Evolutionary conservation across 345 rosid genomes (phyloP).

Genomic region (Nasturtium officinale): DNA sequence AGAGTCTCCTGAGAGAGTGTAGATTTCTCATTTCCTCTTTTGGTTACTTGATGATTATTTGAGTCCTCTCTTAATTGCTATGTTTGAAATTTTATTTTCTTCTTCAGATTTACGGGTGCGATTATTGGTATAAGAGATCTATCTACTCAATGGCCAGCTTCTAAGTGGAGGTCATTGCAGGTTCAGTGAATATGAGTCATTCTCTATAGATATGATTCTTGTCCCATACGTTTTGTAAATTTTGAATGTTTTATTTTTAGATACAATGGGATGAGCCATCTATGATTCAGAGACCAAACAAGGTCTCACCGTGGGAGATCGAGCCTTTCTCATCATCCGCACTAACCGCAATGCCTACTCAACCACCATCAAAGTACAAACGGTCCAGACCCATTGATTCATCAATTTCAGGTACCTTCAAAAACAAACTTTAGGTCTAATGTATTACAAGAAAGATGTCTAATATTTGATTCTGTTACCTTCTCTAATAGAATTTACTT

Average conservation of each 20-base stretch:
- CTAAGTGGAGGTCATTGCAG: slow-evolving; percentile 78
- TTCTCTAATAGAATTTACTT: not conserved
- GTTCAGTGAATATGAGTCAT: slow-evolving; percentile 42
- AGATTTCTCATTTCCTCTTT: not conserved
- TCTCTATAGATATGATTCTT: slow-evolving; percentile 4
- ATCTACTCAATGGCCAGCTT: slow-evolving; percentile 66
- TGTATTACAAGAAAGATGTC: slow-evolving; percentile 1
- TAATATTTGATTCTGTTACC: not conserved
- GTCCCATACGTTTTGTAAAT: not conserved
- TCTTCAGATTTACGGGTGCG: slow-evolving; percentile 69
- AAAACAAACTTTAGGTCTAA: not conserved
- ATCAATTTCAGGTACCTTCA: slow-evolving; percentile 51
- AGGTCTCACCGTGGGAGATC: slow-evolving; percentile 85
- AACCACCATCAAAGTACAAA: slow-evolving; percentile 57
- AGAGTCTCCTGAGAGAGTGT: slow-evolving; percentile 77
- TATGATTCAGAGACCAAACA: slow-evolving; percentile 65
- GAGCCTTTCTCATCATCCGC: slow-evolving; percentile 60
- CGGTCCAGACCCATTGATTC: slow-evolving; percentile 56
- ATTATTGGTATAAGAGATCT: slow-evolving; percentile 65
- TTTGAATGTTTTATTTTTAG: slow-evolving; percentile 39
- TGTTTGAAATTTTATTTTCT: not conserved
- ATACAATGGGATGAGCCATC: slow-evolving; percentile 86
- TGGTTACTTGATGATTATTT: not conserved
- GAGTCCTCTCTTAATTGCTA: slow-evolving; percentile 1
- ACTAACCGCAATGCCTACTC: slow-evolving; percentile 41